phyloP scores from a whole-genome alignment of 208 protist genomes.

The Trypanosoma lewisi region DNA sequence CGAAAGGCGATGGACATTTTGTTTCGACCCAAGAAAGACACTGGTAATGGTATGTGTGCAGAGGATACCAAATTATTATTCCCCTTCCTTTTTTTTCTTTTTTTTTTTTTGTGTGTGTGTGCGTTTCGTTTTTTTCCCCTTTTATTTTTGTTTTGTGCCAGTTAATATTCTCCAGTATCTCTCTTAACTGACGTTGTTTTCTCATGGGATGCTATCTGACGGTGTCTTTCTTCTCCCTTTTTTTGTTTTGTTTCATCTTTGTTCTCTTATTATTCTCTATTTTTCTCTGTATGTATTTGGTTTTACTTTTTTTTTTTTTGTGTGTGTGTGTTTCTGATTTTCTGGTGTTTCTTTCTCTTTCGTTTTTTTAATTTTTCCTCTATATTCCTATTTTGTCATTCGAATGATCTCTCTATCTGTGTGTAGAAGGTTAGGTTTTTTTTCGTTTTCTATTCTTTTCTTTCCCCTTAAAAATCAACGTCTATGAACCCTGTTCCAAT shows the following conservation, averaged over 20 bases:
- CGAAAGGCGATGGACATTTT: too few species aligned
- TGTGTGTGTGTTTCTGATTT: too few species aligned
- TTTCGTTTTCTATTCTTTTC: constrained; percentile 4
- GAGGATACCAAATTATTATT: too few species aligned
- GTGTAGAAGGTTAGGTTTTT: background rate
- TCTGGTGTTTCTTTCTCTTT: background rate
- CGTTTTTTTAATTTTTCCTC: background rate
- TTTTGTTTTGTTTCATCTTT: background rate
- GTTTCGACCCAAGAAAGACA: background rate
- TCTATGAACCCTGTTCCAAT: constrained; percentile 24
- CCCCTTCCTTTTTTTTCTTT: background rate
- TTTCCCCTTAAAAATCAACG: background rate
- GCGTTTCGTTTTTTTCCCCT: background rate
- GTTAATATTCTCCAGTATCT: too few species aligned
- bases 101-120: background rate
- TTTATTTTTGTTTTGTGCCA: background rate
- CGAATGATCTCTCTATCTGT: background rate
- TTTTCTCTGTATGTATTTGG: background rate
- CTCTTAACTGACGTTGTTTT: too few species aligned
- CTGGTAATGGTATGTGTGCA: too few species aligned
- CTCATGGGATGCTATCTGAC: too few species aligned
- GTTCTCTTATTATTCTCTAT: background rate
- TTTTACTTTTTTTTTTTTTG: background rate
- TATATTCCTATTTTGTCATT: background rate
- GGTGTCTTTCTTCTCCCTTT: background rate